Evolutionary conservation across 2,329 filamentous ascomycete genomes (phyloP).

Genomic region (Colletotrichum falcatum): DNA sequence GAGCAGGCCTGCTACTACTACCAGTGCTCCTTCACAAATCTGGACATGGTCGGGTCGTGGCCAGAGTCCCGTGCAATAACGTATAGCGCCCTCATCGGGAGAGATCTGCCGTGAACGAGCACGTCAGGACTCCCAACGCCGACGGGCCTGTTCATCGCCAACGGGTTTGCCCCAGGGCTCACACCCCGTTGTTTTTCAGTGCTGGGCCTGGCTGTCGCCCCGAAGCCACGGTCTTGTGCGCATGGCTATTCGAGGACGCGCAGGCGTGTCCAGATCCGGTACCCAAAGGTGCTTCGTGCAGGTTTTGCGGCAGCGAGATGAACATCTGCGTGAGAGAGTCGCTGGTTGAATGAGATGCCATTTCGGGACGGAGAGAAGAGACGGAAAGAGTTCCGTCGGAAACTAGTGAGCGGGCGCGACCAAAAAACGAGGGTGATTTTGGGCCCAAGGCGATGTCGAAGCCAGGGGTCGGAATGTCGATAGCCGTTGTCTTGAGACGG

Average conservation of each 20-base stretch:
- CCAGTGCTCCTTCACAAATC: constrained; percentile 50
- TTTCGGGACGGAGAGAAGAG: constrained; percentile 39
- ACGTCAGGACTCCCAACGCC: constrained; percentile 50
- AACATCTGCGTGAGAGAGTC: constrained; percentile 43
- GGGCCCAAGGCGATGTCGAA: too few relatives aligned
- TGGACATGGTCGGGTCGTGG: constrained; percentile 47
- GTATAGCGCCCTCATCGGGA: constrained; percentile 41
- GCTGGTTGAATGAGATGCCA: constrained; percentile 42
- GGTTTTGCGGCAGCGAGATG: constrained; percentile 41
- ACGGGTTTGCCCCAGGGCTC: constrained; percentile 50
- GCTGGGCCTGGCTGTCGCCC: constrained; percentile 46
- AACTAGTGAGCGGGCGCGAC: constrained; percentile 1
- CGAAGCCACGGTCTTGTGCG: constrained; percentile 45
- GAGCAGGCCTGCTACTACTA: constrained; percentile 49
- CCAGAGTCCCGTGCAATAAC: constrained; percentile 43
- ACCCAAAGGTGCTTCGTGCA: constrained; percentile 40
- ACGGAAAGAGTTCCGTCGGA: constrained; percentile 37
- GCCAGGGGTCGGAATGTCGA: constrained; percentile 42
- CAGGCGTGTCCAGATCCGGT: constrained; percentile 43
- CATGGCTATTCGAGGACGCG: constrained; percentile 44
- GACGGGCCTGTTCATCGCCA: constrained; percentile 48
- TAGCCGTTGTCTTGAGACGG: constrained; percentile 42
- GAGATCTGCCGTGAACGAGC: constrained; percentile 23
- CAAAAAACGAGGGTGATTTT: constrained; percentile 38
- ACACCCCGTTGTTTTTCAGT: constrained; percentile 47